phyloP scores from a whole-genome alignment of 257 asterid genomes.

The Solanum clarkiae region DNA sequence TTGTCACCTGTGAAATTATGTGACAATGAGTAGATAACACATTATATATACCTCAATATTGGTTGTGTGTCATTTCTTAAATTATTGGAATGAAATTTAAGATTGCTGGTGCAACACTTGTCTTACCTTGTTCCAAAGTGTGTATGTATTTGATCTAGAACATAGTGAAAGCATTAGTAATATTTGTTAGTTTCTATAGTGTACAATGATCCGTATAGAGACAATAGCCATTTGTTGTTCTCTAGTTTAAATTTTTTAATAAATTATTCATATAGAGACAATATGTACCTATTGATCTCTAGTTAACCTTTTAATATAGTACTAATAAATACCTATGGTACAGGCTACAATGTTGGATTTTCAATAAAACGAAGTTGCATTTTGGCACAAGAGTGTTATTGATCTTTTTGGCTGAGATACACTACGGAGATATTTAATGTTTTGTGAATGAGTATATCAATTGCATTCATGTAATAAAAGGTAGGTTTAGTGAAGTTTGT shows the following conservation, averaged over 20 bases:
- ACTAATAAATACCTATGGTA: not conserved
- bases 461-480: not conserved
- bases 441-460: too few relatives aligned
- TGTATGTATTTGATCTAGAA: not conserved
- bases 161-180: not conserved
- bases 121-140: not conserved
- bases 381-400: not conserved
- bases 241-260: not conserved
- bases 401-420: not conserved
- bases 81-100: too few relatives aligned
- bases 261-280: too few relatives aligned
- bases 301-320: too few relatives aligned
- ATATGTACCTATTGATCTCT: too few relatives aligned
- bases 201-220: not conserved
- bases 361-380: not conserved
- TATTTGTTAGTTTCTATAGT: not conserved
- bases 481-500: not conserved
- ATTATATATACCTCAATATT: not conserved
- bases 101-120: not conserved
- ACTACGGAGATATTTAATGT: too few relatives aligned
- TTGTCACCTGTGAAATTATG: not conserved
- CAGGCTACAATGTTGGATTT: not conserved
- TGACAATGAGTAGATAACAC: not conserved
- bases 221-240: too few relatives aligned
- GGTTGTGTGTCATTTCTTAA: not conserved